Percentiles rank a stretch among this genome's conserved stretches.
Conservation (phyloP, 768 basidiomycete genomes). For the Hygrophoropsis aurantiaca region DNA sequence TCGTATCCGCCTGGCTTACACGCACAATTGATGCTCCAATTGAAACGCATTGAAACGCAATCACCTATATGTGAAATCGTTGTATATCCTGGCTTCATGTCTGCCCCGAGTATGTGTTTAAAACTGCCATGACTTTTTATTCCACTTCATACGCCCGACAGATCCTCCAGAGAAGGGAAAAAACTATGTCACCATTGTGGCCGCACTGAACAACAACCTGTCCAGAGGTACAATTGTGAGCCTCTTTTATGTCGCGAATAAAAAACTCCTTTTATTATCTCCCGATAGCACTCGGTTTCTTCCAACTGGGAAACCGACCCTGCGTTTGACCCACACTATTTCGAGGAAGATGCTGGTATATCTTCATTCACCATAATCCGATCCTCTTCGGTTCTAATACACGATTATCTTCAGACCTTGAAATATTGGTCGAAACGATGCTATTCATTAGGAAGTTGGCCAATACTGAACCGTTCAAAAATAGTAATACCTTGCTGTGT, state of each 20-base stretch:
- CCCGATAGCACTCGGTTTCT: constrained; percentile 26
- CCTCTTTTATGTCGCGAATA: not conserved
- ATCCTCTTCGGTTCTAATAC: not conserved
- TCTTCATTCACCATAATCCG: not conserved
- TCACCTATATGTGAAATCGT: constrained; percentile 34
- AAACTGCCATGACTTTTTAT: not conserved
- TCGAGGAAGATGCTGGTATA: constrained; percentile 41
- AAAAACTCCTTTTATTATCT: not conserved
- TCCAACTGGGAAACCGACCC: constrained; percentile 35
- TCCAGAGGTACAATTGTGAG: constrained; percentile 50
- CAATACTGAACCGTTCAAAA: constrained; percentile 48
- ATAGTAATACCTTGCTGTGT: constrained; percentile 23
- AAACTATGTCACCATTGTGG: constrained; percentile 40
- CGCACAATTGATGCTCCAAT: constrained; percentile 13
- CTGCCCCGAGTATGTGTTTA: constrained; percentile 20
- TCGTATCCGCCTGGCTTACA: constrained; percentile 6
- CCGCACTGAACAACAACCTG: constrained; percentile 42
- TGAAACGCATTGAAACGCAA: constrained; percentile 23
- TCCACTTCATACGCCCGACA: constrained; percentile 7
- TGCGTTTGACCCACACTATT: constrained; percentile 41
- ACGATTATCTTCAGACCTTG: constrained; percentile 31
- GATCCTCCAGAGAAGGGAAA: constrained; percentile 38
- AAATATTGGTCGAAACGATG: constrained; percentile 35
- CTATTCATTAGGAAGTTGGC: constrained; percentile 62
- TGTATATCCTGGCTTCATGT: constrained; percentile 23